phyloP scores from a whole-genome alignment of 1,139 yeast species.

The Suhomyces taliae region DNA sequence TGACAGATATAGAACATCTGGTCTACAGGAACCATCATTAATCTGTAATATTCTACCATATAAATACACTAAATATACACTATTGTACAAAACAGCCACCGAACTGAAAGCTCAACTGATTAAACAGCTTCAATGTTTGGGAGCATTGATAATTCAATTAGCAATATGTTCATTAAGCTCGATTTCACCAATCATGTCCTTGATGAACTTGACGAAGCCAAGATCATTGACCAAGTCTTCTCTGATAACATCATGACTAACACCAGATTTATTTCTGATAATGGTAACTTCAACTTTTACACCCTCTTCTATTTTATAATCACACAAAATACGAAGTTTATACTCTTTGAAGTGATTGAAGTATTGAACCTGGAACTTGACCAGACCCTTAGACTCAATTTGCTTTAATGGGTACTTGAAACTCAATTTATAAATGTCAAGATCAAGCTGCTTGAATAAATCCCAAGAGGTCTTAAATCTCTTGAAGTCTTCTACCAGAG shows the following conservation, averaged over 20 bases:
- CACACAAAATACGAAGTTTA: constrained; percentile 11
- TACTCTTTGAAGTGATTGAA: constrained; percentile 13
- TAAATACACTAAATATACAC: constrained; percentile 3
- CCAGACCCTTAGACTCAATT: constrained; percentile 6
- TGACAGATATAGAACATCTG: no score
- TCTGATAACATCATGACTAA: background rate
- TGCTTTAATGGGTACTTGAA: constrained; percentile 28
- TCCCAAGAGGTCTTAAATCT: constrained; percentile 23
- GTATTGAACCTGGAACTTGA: constrained; percentile 17
- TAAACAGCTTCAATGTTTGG: no score
- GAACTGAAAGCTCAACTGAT: background rate
- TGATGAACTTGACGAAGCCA: background rate
- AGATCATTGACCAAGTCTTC: constrained; percentile 3
- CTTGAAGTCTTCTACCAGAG: constrained; percentile 14
- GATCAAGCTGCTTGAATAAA: constrained; percentile 24
- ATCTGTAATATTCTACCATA: background rate
- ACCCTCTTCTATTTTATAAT: constrained; percentile 10
- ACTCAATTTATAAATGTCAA: constrained; percentile 28
- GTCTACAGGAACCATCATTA: no score
- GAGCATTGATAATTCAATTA: background rate
- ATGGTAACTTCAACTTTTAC: background rate
- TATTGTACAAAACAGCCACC: constrained; percentile 1
- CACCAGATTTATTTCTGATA: background rate
- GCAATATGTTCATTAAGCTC: no score
- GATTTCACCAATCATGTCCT: background rate